These are phyloP conservation scores for Syncephalis plumigaleata DNA, from an alignment of 371 early-diverging fungal genomes.

Conservation along the genomic window DNA sequence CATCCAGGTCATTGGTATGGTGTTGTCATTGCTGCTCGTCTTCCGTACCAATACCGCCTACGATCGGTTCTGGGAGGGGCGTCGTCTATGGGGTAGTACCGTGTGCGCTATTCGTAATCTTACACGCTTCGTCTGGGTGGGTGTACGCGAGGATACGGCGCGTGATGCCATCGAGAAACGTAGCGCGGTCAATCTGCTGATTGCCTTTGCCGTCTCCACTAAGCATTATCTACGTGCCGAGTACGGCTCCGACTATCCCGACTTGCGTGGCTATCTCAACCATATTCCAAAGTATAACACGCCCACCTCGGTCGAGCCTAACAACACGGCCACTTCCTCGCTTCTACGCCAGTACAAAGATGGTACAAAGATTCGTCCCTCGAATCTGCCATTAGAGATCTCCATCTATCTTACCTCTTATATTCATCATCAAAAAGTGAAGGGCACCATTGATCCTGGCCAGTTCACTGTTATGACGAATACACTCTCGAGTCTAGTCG, in stretches of 20 bases:
- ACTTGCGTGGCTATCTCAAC: constrained; percentile 1
- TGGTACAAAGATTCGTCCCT: constrained; percentile 14
- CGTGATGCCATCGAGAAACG: constrained; percentile 39
- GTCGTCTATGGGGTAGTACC: constrained; percentile 42
- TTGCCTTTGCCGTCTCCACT: constrained; percentile 44
- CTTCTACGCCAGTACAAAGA: not conserved
- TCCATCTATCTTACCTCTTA: constrained; percentile 30
- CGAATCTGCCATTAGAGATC: constrained; percentile 36
- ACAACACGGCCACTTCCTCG: not conserved
- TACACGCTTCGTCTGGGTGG: constrained; percentile 44
- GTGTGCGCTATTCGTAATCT: constrained; percentile 33
- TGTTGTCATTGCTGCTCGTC: constrained; percentile 47
- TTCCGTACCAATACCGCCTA: constrained; percentile 69
- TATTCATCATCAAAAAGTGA: constrained; percentile 23
- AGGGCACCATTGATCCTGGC: constrained; percentile 24
- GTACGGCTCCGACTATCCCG: not conserved
- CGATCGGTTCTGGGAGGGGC: constrained; percentile 58
- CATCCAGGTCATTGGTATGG: constrained; percentile 3
- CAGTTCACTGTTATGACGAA: constrained; percentile 26
- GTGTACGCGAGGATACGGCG: constrained; percentile 23
- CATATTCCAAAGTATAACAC: constrained; percentile 23
- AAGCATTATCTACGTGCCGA: constrained; percentile 59
- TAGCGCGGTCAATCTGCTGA: constrained; percentile 48
- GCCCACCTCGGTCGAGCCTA: not conserved
- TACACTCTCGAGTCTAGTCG: constrained; percentile 30